phyloP scores from a whole-genome alignment of 2,329 filamentous ascomycete genomes.

The Fusarium ramigenum region DNA sequence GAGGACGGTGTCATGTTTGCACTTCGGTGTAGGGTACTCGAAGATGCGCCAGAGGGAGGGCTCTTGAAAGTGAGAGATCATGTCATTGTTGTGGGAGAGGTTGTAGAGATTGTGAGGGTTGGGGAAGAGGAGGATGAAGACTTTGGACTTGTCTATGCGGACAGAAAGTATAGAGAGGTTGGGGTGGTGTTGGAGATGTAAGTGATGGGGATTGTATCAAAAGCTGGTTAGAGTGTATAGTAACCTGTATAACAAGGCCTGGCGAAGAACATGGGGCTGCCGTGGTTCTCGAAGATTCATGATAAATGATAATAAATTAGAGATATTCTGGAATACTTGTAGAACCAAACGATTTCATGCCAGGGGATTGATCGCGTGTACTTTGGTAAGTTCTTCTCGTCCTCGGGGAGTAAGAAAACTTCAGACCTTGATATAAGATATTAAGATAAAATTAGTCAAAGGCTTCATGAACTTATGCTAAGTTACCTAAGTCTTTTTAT shows the following conservation, averaged over 20 bases:
- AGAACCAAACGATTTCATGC: not conserved
- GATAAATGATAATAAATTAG: not conserved
- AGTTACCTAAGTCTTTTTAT: too few species aligned
- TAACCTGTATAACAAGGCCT: slow-evolving; percentile 21
- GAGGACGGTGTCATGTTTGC: slow-evolving; percentile 64
- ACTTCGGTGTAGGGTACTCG: slow-evolving; percentile 54
- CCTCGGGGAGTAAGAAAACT: too few species aligned
- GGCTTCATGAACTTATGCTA: too few species aligned
- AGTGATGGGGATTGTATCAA: not conserved
- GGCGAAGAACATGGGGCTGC: not conserved
- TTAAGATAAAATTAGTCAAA: too few species aligned
- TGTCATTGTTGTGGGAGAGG: slow-evolving; percentile 62
- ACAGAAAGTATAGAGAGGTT: slow-evolving; percentile 58
- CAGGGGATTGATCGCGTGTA: not conserved
- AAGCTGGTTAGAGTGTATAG: slow-evolving; percentile 23
- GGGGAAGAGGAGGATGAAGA: slow-evolving; percentile 44
- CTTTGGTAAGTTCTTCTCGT: not conserved
- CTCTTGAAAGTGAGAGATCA: slow-evolving; percentile 61
- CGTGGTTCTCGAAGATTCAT: slow-evolving; percentile 7
- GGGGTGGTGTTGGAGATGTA: slow-evolving; percentile 48
- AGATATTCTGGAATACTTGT: not conserved
- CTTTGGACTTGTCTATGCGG: slow-evolving; percentile 60
- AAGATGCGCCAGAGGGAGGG: slow-evolving; percentile 51
- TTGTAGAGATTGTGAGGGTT: slow-evolving; percentile 55
- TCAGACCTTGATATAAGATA: too few species aligned